phyloP scores from a whole-genome alignment of 495 filamentous ascomycete genomes.

The Penicillium lagena region DNA sequence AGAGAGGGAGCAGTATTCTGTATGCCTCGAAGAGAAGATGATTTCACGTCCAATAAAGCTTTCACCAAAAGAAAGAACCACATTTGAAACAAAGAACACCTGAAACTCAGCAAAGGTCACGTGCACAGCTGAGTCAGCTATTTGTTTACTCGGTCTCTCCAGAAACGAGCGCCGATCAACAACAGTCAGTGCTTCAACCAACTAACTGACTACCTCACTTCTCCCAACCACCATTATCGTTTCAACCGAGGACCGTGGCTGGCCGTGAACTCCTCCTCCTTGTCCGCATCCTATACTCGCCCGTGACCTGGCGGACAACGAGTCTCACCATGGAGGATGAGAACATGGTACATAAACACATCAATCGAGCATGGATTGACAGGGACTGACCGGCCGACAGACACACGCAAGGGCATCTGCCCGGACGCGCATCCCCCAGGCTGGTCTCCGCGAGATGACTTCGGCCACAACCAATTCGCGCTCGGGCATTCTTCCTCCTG shows the following conservation, averaged over 20 bases:
- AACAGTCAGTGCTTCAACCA: too few species aligned
- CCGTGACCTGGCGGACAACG: conserved; percentile 19
- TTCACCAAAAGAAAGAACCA: too few species aligned
- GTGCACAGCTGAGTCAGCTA: conserved; percentile 19
- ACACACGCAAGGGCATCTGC: conserved; percentile 19
- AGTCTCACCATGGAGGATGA: conserved; percentile 30
- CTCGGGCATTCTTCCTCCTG: conserved; percentile 45
- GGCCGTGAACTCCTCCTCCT: conserved; percentile 17
- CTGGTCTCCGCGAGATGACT: conserved; percentile 48
- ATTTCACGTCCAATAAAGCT: too few species aligned
- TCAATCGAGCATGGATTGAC: background rate
- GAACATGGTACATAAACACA: conserved; percentile 17
- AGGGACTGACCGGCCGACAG: conserved; percentile 4
- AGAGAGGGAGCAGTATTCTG: too few species aligned
- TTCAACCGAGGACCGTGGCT: conserved; percentile 12
- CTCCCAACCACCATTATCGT: background rate
- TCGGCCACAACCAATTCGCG: conserved; percentile 66
- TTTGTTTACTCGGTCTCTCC: conserved; percentile 40
- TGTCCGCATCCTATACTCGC: conserved; percentile 20
- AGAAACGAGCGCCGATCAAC: conserved; percentile 21
- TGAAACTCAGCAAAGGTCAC: background rate
- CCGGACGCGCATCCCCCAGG: conserved; percentile 31
- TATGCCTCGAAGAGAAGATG: too few species aligned
- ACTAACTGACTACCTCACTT: too few species aligned
- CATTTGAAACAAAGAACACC: background rate